Conservation (phyloP, 805 yeast species). For the Saturnispora ahearnii region DNA sequence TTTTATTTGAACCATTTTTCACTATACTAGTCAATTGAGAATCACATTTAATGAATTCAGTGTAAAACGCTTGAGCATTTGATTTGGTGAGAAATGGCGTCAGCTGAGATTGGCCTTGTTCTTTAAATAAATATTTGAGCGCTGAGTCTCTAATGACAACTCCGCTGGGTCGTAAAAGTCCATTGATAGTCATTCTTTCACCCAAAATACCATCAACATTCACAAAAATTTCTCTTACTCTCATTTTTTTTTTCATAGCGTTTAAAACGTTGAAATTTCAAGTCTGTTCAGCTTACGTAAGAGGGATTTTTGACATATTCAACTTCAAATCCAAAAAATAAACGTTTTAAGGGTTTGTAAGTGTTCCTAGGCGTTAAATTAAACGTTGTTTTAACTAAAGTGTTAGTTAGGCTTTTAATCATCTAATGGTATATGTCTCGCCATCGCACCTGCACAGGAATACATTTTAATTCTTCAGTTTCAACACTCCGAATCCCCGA, state of each 20-base stretch:
- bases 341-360: neutral
- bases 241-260: neutral
- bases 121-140: neutral
- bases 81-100: neutral
- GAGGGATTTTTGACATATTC: neutral
- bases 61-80: neutral
- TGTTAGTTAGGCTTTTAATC: too few relatives aligned
- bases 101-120: neutral
- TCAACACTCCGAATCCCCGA: constrained; percentile 4
- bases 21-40: neutral
- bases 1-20: neutral
- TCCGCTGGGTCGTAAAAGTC: neutral
- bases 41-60: neutral
- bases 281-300: constrained; percentile 1
- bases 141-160: neutral
- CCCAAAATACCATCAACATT: neutral
- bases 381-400: too few relatives aligned
- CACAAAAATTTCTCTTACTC: neutral
- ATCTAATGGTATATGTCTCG: too few relatives aligned
- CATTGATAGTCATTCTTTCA: neutral
- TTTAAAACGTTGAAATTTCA: neutral
- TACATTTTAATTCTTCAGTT: too few relatives aligned
- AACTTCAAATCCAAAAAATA: neutral
- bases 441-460: too few relatives aligned
- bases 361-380: too few relatives aligned